Conservation (phyloP, 192 early-diverging fungal species). For the Funneliformis mosseae region DNA sequence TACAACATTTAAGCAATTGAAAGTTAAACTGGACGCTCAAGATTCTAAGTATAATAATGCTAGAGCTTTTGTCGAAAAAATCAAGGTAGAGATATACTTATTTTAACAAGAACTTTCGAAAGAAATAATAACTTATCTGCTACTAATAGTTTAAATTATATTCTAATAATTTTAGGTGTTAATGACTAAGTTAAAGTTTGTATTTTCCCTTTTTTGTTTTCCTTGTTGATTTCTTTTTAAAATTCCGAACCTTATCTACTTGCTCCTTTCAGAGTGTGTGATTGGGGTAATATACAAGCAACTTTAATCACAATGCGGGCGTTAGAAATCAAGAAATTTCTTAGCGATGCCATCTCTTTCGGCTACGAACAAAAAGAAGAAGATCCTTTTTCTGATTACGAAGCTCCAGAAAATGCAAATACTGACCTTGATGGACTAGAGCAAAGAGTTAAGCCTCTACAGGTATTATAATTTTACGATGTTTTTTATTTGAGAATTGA, state of each 20-base stretch:
- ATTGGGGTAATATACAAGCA: constrained; percentile 26
- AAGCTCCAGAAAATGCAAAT: background rate
- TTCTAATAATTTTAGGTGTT: background rate
- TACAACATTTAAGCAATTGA: constrained; percentile 10
- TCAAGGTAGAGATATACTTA: constrained; percentile 7
- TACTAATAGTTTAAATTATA: background rate
- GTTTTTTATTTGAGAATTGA: background rate
- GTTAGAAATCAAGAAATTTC: constrained; percentile 12
- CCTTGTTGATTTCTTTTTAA: background rate
- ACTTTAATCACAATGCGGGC: constrained; percentile 26
- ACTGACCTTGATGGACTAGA: background rate
- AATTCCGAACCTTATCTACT: background rate
- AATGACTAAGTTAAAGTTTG: constrained; percentile 29
- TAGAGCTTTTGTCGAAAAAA: constrained; percentile 20
- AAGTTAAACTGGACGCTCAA: constrained; percentile 20
- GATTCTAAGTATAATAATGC: constrained; percentile 26
- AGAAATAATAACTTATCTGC: no score
- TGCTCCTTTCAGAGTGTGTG: constrained; percentile 25
- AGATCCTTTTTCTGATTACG: background rate
- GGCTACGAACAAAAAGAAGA: constrained; percentile 32
- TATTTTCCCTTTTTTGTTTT: background rate
- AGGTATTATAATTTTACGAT: background rate
- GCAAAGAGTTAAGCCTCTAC: background rate
- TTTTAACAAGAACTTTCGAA: no score
- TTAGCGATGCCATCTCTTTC: constrained; percentile 22